phyloP scores from a whole-genome alignment of 2,329 filamentous ascomycete genomes.

The Purpureocillium takamizusanense region DNA sequence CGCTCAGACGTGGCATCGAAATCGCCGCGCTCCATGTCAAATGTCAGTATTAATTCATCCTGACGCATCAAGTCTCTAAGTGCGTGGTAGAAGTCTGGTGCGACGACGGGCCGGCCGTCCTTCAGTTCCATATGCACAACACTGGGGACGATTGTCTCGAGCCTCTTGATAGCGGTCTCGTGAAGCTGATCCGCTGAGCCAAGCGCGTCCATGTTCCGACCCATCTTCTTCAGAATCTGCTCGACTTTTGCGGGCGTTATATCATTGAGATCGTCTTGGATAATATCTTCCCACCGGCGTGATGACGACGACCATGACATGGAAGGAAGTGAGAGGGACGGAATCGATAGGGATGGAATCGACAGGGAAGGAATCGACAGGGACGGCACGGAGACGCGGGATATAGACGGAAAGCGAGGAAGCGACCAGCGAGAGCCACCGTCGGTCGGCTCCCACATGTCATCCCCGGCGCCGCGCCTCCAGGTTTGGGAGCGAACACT shows the following conservation, averaged over 20 bases:
- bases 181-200: slow-evolving; percentile 23
- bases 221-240: slow-evolving; percentile 15
- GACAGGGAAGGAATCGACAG: too few relatives aligned
- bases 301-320: too few relatives aligned
- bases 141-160: slow-evolving; percentile 45
- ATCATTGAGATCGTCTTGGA: background rate
- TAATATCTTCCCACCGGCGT: background rate
- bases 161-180: slow-evolving; percentile 26
- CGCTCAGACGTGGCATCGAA: slow-evolving; percentile 31
- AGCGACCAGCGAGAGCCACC: too few relatives aligned
- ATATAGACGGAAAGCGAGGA: too few relatives aligned
- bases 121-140: slow-evolving; percentile 44
- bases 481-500: too few relatives aligned
- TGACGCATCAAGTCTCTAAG: slow-evolving; percentile 44
- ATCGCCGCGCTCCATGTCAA: slow-evolving; percentile 30
- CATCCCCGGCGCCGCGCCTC: slow-evolving; percentile 9
- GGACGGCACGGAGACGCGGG: too few relatives aligned
- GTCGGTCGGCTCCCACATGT: slow-evolving; percentile 8
- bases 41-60: slow-evolving; percentile 36
- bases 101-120: slow-evolving; percentile 44
- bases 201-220: slow-evolving; percentile 19
- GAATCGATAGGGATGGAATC: too few relatives aligned
- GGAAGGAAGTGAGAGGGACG: too few relatives aligned
- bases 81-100: slow-evolving; percentile 57
- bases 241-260: slow-evolving; percentile 11